Evolutionary conservation across 331 rosid genomes (phyloP).

Genomic region (Pyrus hybrid): DNA sequence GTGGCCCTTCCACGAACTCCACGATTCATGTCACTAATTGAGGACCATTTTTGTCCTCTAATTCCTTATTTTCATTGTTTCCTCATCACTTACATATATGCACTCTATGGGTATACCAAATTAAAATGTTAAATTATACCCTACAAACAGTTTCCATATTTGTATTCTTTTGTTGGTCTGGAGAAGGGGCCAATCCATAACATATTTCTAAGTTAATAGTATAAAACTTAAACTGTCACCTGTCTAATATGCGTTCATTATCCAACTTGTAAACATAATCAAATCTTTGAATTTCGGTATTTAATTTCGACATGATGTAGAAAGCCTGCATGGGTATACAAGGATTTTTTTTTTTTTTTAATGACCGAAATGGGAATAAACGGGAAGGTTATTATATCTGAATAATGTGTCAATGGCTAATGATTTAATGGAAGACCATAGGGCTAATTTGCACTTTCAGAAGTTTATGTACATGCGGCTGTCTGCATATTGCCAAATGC

Average conservation of each 20-base stretch:
- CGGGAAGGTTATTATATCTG: neutral
- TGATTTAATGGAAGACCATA: constrained; percentile 22
- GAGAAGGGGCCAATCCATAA: too few species aligned
- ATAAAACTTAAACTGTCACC: neutral
- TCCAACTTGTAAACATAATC: constrained; percentile 15
- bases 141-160: neutral
- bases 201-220: neutral
- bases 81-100: neutral
- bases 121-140: too few species aligned
- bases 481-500: constrained; percentile 19
- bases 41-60: constrained; percentile 10
- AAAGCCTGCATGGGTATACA: too few species aligned
- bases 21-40: constrained; percentile 12
- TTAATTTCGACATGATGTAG: neutral
- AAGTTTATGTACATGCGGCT: constrained; percentile 19
- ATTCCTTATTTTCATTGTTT: neutral
- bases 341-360: neutral
- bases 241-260: constrained; percentile 2
- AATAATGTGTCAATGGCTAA: constrained; percentile 11
- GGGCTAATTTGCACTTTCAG: constrained; percentile 13
- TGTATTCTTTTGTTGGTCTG: neutral
- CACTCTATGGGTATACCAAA: neutral
- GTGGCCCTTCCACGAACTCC: constrained; percentile 10
- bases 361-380: neutral
- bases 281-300: constrained; percentile 2